phyloP scores from a whole-genome alignment of 345 rosid species.

The Angophora floribunda region DNA sequence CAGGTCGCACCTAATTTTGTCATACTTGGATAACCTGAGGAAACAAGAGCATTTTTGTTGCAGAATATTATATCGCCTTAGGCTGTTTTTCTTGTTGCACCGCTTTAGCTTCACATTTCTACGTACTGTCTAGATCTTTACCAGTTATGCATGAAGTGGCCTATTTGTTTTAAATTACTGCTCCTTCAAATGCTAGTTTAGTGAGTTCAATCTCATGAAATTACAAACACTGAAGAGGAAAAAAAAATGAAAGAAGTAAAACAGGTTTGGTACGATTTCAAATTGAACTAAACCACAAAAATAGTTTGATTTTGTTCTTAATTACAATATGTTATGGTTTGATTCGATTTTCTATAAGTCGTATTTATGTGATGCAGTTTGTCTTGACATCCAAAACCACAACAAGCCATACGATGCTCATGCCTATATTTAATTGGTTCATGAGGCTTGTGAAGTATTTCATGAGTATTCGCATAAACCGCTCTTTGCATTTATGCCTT shows the following conservation, averaged over 20 bases:
- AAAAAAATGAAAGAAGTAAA: not conserved
- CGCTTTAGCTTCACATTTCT: not conserved
- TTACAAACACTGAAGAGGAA: not conserved
- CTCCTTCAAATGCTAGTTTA: not conserved
- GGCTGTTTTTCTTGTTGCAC: not conserved
- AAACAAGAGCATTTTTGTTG: not conserved
- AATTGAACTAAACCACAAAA: not conserved
- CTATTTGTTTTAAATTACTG: not conserved
- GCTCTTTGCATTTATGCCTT: no score
- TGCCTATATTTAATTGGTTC: accelerated
- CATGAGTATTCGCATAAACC: not conserved
- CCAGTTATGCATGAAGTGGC: not conserved
- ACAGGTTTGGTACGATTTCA: not conserved
- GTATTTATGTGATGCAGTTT: not conserved
- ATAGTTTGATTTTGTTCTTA: not conserved
- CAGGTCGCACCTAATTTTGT: not conserved
- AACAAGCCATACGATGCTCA: accelerated
- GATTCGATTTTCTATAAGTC: not conserved
- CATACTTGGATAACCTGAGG: not conserved
- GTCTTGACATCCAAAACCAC: not conserved
- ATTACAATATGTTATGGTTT: not conserved
- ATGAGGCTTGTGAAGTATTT: no score
- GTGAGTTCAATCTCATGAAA: not conserved
- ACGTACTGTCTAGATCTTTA: not conserved
- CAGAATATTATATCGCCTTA: not conserved